phyloP scores from a whole-genome alignment of 345 rosid genomes.

The Eucalyptus caleyi region DNA sequence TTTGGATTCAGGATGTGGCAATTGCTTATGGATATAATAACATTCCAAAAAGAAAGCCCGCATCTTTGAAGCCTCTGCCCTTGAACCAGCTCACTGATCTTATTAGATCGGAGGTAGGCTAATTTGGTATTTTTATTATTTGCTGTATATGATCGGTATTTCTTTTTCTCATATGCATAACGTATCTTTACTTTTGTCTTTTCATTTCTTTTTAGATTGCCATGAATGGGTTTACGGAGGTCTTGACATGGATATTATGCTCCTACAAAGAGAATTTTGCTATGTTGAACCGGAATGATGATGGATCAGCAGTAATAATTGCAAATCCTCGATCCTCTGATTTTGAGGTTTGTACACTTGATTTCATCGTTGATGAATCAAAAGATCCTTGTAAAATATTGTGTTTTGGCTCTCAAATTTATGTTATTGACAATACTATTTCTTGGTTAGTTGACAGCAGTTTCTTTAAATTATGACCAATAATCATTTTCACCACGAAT shows the following conservation, averaged over 20 bases:
- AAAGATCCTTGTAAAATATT: background rate
- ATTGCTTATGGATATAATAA: conserved; percentile 90
- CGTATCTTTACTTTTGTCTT: background rate
- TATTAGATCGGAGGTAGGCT: conserved; percentile 59
- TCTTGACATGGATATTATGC: conserved; percentile 72
- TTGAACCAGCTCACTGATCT: conserved; percentile 77
- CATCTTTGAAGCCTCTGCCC: conserved; percentile 53
- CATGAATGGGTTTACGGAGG: conserved; percentile 70
- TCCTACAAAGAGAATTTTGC: conserved; percentile 57
- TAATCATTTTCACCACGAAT: background rate
- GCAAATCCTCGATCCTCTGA: conserved; percentile 87
- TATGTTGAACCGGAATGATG: conserved; percentile 60
- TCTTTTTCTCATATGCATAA: background rate
- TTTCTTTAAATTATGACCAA: background rate
- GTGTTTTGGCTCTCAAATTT: background rate
- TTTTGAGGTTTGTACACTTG: conserved; percentile 56
- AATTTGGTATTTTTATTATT: background rate
- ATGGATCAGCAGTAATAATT: conserved; percentile 45
- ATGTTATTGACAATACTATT: background rate
- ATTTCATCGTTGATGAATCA: background rate
- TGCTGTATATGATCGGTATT: background rate
- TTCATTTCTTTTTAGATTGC: conserved; percentile 36
- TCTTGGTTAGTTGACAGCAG: background rate
- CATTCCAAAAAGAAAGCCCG: conserved; percentile 54
- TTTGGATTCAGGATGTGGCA: conserved; percentile 67